These are phyloP conservation scores for Linderniella brevidens DNA, from an alignment of 257 asterid genomes.

Conservation along the genomic window DNA sequence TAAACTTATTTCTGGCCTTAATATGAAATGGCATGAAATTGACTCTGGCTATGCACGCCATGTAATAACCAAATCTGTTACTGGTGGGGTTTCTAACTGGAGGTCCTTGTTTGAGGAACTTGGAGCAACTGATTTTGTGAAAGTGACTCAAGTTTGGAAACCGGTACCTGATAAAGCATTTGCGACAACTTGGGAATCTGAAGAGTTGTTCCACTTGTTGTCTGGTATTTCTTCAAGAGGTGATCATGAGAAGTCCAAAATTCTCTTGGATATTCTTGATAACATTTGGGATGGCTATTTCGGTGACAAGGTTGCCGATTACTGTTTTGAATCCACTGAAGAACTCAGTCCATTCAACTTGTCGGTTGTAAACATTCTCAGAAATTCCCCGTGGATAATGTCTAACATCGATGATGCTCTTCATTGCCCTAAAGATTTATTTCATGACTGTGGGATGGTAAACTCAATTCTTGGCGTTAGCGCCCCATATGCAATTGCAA, in stretches of 20 bases:
- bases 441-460: slow-evolving; percentile 63
- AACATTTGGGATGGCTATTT: slow-evolving; percentile 65
- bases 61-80: slow-evolving; percentile 45
- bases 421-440: slow-evolving; percentile 55
- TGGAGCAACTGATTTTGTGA: slow-evolving; percentile 79
- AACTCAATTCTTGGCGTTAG: slow-evolving; percentile 51
- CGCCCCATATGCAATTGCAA: slow-evolving; percentile 69
- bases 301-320: slow-evolving; percentile 42
- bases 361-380: slow-evolving; percentile 39
- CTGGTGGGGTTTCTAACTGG: slow-evolving; percentile 67
- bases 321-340: slow-evolving; percentile 31
- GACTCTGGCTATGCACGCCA: slow-evolving; percentile 48
- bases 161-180: slow-evolving; percentile 18
- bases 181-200: slow-evolving; percentile 63
- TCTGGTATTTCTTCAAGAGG: slow-evolving; percentile 31
- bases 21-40: slow-evolving; percentile 59
- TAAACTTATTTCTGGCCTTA: slow-evolving; percentile 37
- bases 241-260: slow-evolving; percentile 43
- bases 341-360: slow-evolving; percentile 24
- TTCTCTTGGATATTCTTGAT: slow-evolving; percentile 79
- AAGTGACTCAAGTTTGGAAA: slow-evolving; percentile 45
- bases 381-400: slow-evolving; percentile 47
- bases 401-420: slow-evolving; percentile 42
- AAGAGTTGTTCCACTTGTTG: slow-evolving; percentile 43
- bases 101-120: slow-evolving; percentile 60